phyloP scores from a whole-genome alignment of 2,329 filamentous ascomycete species.

The Dothistroma septosporum region DNA sequence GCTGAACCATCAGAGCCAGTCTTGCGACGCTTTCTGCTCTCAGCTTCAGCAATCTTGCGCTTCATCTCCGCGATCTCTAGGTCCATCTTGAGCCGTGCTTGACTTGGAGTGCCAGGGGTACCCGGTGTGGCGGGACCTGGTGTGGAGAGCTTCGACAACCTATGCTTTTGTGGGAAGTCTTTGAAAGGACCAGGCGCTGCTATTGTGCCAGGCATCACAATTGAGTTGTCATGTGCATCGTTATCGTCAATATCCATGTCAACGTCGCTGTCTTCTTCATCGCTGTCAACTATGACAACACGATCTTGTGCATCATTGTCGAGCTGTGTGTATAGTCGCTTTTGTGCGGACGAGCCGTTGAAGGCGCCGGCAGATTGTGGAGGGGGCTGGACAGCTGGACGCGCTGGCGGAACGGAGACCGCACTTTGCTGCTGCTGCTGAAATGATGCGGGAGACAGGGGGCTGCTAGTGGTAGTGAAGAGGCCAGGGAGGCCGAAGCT shows the following conservation, averaged over 20 bases:
- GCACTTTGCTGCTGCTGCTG: background rate
- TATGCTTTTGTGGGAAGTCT: background rate
- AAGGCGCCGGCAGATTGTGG: background rate
- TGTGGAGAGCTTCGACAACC: background rate
- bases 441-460: constrained; percentile 4
- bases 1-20: constrained; percentile 26
- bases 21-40: constrained; percentile 38
- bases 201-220: background rate
- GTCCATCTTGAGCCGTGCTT: constrained; percentile 21
- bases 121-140: constrained; percentile 14
- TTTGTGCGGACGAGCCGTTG: constrained; percentile 38
- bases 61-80: constrained; percentile 25
- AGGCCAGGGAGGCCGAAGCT: constrained; percentile 27
- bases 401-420: background rate
- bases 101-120: constrained; percentile 10
- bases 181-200: background rate
- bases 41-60: constrained; percentile 40
- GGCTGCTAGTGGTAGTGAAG: constrained; percentile 25
- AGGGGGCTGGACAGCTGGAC: background rate
- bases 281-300: constrained; percentile 81
- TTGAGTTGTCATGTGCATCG: background rate
- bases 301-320: constrained; percentile 51
- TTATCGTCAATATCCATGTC: constrained; percentile 28
- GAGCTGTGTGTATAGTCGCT: constrained; percentile 61
- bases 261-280: constrained; percentile 47